phyloP scores from a whole-genome alignment of 225 moss, liverwort and hornwort genomes.

The Anthoceros angustus region DNA sequence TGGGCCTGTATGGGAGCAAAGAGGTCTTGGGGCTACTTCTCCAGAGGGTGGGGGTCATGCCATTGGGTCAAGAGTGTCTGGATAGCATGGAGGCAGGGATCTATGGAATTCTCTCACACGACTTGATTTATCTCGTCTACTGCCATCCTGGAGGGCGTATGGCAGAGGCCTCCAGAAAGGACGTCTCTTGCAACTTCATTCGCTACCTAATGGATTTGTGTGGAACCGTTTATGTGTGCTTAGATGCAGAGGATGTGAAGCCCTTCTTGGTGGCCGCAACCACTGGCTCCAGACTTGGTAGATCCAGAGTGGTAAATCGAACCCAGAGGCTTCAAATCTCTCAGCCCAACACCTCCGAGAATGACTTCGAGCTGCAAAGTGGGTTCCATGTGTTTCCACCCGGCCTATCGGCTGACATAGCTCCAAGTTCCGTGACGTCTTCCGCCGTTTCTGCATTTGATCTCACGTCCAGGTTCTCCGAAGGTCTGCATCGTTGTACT shows the following conservation, averaged over 20 bases:
- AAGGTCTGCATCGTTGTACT: constrained; percentile 17
- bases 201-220: constrained; percentile 41
- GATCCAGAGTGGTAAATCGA: neutral
- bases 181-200: constrained; percentile 49
- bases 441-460: neutral
- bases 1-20: constrained; percentile 43
- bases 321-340: neutral
- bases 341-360: neutral
- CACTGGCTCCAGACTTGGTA: neutral
- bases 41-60: neutral
- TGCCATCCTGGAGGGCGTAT: constrained; percentile 30
- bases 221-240: constrained; percentile 26
- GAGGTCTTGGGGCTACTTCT: constrained; percentile 25
- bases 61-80: neutral
- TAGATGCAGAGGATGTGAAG: constrained; percentile 19
- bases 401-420: neutral
- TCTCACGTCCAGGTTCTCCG: constrained; percentile 11
- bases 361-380: neutral
- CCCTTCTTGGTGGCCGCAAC: constrained; percentile 1
- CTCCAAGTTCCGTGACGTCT: neutral
- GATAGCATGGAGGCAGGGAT: constrained; percentile 24
- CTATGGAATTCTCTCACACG: constrained; percentile 10
- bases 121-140: constrained; percentile 20
- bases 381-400: neutral
- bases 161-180: constrained; percentile 27